Evolutionary conservation across 225 moss, liverwort and hornwort species (phyloP), one percentile per base, ranked within the genome.

Genomic region (Antitrichia curtipendula): DNA sequence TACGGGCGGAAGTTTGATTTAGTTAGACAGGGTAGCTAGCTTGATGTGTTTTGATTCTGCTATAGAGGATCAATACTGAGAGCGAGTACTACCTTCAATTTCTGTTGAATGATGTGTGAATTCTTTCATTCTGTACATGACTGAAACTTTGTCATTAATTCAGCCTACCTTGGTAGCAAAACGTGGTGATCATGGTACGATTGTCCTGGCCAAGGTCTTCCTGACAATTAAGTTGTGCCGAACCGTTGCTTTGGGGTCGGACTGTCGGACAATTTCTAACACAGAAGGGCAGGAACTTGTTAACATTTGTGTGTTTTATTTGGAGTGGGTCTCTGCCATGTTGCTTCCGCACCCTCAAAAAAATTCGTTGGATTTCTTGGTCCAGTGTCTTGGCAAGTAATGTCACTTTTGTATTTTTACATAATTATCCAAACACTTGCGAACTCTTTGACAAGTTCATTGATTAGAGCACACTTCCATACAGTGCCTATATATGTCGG

Each of bases 401-500:
- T 32, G 17, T 74, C 74, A 74, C 31, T 74, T 73, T 19, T 12
- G 11, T n/a, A 45, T 31, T 72, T 73, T 31, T 73, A 31, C 47
- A 47, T 18, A 73, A 18, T 29, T 11, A 31, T 47, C 31, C 18
- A 31, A 18, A 6, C 11, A 73, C 47, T 47, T 19, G 31, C 18
- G 29, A 73, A 47, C 31, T 47, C 73, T 73, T 31, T 73, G 73
- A 29, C 10, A 73, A 73, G 29, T 47, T 47, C 12, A 4, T 47
- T 73, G 31, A 7, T 19, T 31, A 31, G 29, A 11, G 11, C 11
- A 18, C 4, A 47, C 11, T 47, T 73, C 29, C 11, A 18, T 18
- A 18, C 17, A 18, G 29, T 29, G 31, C 7, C 11, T 73, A 4
- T 73, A 11, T 1, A 1, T 0, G 4, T 10, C 45, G n/a, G n/a